Base-by-base conservation (phyloP, 1,284 basidiomycete genomes). In the Ganoderma lingzhi region DNA sequence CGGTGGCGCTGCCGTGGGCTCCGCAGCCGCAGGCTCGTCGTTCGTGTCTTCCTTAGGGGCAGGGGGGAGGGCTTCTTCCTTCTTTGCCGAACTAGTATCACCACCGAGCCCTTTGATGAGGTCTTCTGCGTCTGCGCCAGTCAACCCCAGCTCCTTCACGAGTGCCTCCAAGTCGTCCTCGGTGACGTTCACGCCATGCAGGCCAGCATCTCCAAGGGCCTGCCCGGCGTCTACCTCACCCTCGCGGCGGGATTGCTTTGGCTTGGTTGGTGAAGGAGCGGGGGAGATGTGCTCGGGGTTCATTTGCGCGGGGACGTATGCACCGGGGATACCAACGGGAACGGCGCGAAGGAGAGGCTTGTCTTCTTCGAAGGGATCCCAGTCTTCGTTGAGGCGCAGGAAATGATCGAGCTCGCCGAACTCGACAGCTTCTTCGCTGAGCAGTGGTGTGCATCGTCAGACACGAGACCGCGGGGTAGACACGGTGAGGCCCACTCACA, bases 341-440 rank as follows among this genome's bases (percentile, higher is more conserved):
- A 88, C 84, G 78, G 82, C 48, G 84, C 86, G 19, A 82, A 81
- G 39, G 84, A 85, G 51, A 79, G 82, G 74, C 85, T 85, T 76
- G 39, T 77, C 77, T 60, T 88, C 89, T 61, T 92, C 90, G 63
- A 86, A 80, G 4, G 82, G 81, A 30, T 74, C 71, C n/a, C 80
- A 82, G 70, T 90, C 82, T 73, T 95, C 93, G 17, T 91, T 90
- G 30, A 90, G 84, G n/a, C 90, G 87, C 41, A 95, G 82, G 81
- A 93, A 95, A 3, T 75, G 81, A 55, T 89, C 87, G 30, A 95
- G 86, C 73, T 93, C 91, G 70, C 84, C 86, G 75, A 85, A 88
- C 80, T 95, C 93, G 30, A 94, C 93, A 9, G 93, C 92, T 75
- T 93, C 91, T 82, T 95, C 93, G 74, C 92, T 94, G 75, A 17